Percentiles rank a stretch among this genome's conserved stretches.
These are phyloP conservation scores for Emydomyces testavorans DNA, from an alignment of 2,329 filamentous ascomycete genomes.

Conservation along the genomic window DNA sequence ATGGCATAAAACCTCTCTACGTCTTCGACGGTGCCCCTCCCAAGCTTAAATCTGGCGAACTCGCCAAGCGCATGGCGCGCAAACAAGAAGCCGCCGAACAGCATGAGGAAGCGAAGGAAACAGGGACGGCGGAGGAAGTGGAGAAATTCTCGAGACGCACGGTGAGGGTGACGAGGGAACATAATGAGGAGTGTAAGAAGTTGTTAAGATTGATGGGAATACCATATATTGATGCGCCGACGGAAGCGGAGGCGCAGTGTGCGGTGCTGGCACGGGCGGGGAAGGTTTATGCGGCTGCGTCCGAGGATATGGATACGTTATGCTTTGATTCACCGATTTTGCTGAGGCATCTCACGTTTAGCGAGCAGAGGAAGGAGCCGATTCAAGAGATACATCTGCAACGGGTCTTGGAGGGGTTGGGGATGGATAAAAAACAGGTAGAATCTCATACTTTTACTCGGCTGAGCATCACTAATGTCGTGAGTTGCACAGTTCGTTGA, in stretches of 20 bases:
- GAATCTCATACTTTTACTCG: conserved; percentile 3
- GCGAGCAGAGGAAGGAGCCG: conserved; percentile 92
- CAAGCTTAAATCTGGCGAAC: conserved; percentile 92
- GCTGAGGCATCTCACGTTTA: conserved; percentile 86
- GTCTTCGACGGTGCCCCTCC: conserved; percentile 96
- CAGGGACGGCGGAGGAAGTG: conserved; percentile 89
- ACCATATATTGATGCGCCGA: conserved; percentile 87
- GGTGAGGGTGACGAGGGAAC: conserved; percentile 88
- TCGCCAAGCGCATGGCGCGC: conserved; percentile 89
- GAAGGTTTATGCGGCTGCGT: conserved; percentile 93
- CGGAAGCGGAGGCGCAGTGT: conserved; percentile 94
- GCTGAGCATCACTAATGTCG: not conserved
- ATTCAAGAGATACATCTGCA: conserved; percentile 90
- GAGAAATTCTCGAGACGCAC: conserved; percentile 94
- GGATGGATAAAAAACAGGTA: conserved; percentile 80
- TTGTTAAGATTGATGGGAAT: conserved; percentile 92
- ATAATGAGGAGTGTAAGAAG: conserved; percentile 88
- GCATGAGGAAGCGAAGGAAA: conserved; percentile 92
- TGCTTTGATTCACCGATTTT: conserved; percentile 91
- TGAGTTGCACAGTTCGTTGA: conserved; percentile 65
- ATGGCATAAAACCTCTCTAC: conserved; percentile 96
- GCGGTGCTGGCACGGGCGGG: conserved; percentile 77
- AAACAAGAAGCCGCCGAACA: conserved; percentile 85
- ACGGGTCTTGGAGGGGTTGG: conserved; percentile 72
- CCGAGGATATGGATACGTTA: conserved; percentile 97